phyloP scores from a whole-genome alignment of 2,329 filamentous ascomycete genomes.

The Chaetomiaceae sp. region DNA sequence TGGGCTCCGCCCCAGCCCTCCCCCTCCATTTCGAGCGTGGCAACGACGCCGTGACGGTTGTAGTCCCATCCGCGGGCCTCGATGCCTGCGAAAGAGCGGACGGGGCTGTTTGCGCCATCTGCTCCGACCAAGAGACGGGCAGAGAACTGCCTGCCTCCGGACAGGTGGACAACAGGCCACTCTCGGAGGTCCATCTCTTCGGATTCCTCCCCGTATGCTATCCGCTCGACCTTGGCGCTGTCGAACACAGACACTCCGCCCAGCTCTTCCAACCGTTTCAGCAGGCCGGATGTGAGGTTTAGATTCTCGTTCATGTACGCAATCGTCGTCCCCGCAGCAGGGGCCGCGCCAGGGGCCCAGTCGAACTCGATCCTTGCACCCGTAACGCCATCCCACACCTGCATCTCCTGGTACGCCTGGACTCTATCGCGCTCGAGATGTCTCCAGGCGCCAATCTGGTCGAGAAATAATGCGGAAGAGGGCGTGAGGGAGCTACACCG shows the following conservation, averaged over 20 bases:
- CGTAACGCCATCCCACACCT: slow-evolving; percentile 94
- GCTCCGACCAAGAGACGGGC: slow-evolving; percentile 87
- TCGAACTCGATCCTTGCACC: slow-evolving; percentile 87
- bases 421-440: slow-evolving; percentile 69
- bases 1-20: slow-evolving; percentile 50
- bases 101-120: slow-evolving; percentile 91
- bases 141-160: slow-evolving; percentile 62
- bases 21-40: slow-evolving; percentile 71
- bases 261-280: slow-evolving; percentile 67
- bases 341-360: slow-evolving; percentile 51
- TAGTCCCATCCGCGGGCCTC: slow-evolving; percentile 91
- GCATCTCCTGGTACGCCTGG: slow-evolving; percentile 91
- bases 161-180: slow-evolving; percentile 81
- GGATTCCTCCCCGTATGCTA: slow-evolving; percentile 66
- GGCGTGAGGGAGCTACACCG: slow-evolving; percentile 94
- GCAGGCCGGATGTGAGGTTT: slow-evolving; percentile 76
- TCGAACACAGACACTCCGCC: slow-evolving; percentile 68
- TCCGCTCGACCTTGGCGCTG: slow-evolving; percentile 72
- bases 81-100: slow-evolving; percentile 84
- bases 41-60: slow-evolving; percentile 81
- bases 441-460: slow-evolving; percentile 79
- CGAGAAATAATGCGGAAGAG: slow-evolving; percentile 75
- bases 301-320: slow-evolving; percentile 97
- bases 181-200: slow-evolving; percentile 71
- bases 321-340: slow-evolving; percentile 54